A percentile compares a stretch with the other conserved stretches of the same genome.
phyloP scores from a whole-genome alignment of 148 eudicot species.

The Rhododendron simsii region DNA sequence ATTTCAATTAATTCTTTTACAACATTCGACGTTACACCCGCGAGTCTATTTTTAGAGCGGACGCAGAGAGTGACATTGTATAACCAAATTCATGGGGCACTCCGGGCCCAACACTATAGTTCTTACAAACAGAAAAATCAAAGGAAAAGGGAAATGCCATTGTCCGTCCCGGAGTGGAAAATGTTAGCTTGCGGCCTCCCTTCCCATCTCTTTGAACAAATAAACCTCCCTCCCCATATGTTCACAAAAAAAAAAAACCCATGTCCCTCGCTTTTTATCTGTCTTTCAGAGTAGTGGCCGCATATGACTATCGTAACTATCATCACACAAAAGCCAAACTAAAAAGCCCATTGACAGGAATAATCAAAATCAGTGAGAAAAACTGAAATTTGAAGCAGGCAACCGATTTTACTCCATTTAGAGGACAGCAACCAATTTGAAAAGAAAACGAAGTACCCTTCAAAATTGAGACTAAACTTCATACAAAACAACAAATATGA shows the following conservation, averaged over 20 bases:
- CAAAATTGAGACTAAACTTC: neutral
- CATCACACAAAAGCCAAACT: neutral
- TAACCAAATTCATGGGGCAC: no score
- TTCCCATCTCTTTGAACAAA: no score
- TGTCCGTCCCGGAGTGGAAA: neutral
- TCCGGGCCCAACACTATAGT: neutral
- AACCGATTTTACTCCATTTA: neutral
- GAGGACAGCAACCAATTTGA: neutral
- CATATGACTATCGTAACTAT: neutral
- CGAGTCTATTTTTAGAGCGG: no score
- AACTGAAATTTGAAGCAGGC: neutral
- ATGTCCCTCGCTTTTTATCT: no score
- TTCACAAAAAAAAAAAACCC: no score
- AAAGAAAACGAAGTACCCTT: neutral
- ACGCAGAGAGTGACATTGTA: no score
- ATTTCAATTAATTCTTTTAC: no score
- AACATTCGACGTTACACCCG: no score
- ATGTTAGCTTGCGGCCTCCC: neutral
- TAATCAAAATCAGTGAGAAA: neutral
- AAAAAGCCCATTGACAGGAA: neutral
- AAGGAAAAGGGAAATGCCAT: neutral
- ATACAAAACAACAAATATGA: neutral
- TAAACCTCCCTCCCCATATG: neutral
- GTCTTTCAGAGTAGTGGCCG: no score
- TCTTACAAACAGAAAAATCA: neutral